Conservation (phyloP, 1,139 yeast species). For the Protomyces gravidus region DNA sequence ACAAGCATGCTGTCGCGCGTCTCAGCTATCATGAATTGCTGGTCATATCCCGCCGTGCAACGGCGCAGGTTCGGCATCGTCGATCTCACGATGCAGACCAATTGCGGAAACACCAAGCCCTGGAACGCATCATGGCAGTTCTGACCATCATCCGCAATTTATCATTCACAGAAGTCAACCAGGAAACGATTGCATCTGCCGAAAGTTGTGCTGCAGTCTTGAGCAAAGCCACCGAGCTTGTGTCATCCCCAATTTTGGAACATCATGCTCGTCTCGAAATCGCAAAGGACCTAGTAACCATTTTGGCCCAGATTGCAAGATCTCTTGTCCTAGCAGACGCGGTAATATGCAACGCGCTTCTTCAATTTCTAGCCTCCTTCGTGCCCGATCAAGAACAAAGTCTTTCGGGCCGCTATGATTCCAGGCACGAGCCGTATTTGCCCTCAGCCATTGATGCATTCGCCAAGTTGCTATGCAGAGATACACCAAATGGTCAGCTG, state of each 20-base stretch:
- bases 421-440: constrained; percentile 4
- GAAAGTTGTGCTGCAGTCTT: neutral
- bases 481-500: constrained; percentile 12
- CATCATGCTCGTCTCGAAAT: neutral
- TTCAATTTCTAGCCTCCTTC: constrained; percentile 5
- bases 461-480: constrained; percentile 14
- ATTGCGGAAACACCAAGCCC: neutral
- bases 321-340: neutral
- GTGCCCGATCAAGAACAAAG: neutral
- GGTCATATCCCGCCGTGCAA: neutral
- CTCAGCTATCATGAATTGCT: neutral
- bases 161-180: constrained; percentile 23
- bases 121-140: constrained; percentile 13
- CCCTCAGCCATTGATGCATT: constrained; percentile 22
- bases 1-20: neutral
- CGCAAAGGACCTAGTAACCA: constrained; percentile 11
- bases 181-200: constrained; percentile 10
- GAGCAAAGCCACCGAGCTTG: neutral
- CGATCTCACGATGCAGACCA: neutral
- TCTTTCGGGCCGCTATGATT: neutral
- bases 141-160: constrained; percentile 17
- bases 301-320: constrained; percentile 1
- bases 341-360: neutral
- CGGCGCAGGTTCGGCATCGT: neutral
- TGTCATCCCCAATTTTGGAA: neutral